Base-by-base conservation (phyloP, 148 eudicot species). In the Linanthus parryae region DNA sequence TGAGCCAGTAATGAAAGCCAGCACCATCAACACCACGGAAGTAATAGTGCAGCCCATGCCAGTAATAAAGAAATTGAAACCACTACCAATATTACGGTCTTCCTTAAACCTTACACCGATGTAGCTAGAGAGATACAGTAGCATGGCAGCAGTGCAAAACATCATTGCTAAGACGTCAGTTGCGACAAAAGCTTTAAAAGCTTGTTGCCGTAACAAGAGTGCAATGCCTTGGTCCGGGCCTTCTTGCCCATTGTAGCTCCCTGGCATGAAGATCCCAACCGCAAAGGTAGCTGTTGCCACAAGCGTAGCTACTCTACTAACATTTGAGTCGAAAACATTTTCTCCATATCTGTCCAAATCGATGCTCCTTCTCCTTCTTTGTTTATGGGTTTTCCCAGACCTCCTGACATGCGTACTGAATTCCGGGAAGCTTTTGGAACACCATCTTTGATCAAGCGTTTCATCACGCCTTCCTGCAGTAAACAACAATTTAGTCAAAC, bases 241-340 rank as follows among this genome's bases (percentile, higher is more conserved):
- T 41, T 56, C 40, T 21, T 28, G 27, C 7, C 22, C 49, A 2
- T 3, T 16, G 31, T 44, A 58, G 12, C 62, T 44, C 20, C 62
- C 54, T 3, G 62, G 54, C 8, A 58, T 8, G 2, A 44, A 33
- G 50, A 58, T 46, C 20, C 33, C 64, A 13, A 48, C 64, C 5
- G 56, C 8, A 5, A 59, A 59, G 15, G 47, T 49, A 38, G 52
- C 54, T 2, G 53, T 28, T 20, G 56, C 56, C n/a, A 59, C 13
- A 16, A 49, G 56, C 24, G 56, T 30, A 39, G 15, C 7, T 7
- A 48, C n/a, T n/a, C n/a, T n/a, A n/a, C 48, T 18, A 49, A 35
- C 55, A 37, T 46, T 5, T 27, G 18, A 9, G 40, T 30, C 23
- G 1, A 12, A 16, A 8, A 28, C 23, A 7, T 11, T 13, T 21